Evolutionary conservation across 371 early-diverging fungal species (phyloP).

Genomic region (Batkoa obscura): DNA sequence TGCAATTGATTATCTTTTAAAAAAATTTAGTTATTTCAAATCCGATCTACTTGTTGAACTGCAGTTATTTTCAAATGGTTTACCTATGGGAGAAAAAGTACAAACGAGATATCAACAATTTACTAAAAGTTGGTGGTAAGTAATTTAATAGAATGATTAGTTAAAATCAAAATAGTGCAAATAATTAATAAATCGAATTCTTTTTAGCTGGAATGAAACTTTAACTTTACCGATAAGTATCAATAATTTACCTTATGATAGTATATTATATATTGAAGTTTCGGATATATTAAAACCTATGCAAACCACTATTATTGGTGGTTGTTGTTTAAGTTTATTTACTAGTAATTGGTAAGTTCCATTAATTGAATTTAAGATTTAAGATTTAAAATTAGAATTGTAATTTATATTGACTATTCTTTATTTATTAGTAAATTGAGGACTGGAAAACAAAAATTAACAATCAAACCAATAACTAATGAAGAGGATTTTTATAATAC

Average conservation of each 20-base stretch:
- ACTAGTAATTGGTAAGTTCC: slow-evolving; percentile 66
- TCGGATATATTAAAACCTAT: slow-evolving; percentile 64
- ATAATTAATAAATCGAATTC: no score
- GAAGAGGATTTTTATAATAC: slow-evolving; percentile 31
- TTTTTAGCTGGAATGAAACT: slow-evolving; percentile 76
- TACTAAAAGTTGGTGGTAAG: slow-evolving; percentile 27
- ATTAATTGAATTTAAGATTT: no score
- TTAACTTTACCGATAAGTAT: slow-evolving; percentile 67
- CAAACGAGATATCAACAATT: slow-evolving; percentile 44
- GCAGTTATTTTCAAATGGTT: slow-evolving; percentile 58
- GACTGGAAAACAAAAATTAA: slow-evolving; percentile 63
- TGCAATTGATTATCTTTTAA: slow-evolving; percentile 2
- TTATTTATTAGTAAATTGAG: slow-evolving; percentile 33
- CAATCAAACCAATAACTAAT: slow-evolving; percentile 39
- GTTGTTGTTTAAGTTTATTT: slow-evolving; percentile 53
- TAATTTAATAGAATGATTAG: neutral
- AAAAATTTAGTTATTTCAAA: slow-evolving; percentile 5
- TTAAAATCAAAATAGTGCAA: no score
- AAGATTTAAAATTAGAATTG: no score
- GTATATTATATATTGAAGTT: slow-evolving; percentile 50
- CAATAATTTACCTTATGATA: slow-evolving; percentile 53
- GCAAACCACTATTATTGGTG: slow-evolving; percentile 46
- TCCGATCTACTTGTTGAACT: slow-evolving; percentile 44
- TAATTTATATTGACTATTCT: neutral
- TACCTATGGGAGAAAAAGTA: slow-evolving; percentile 46